phyloP scores from a whole-genome alignment of 2,329 filamentous ascomycete species.

The Onygenales sp. region DNA sequence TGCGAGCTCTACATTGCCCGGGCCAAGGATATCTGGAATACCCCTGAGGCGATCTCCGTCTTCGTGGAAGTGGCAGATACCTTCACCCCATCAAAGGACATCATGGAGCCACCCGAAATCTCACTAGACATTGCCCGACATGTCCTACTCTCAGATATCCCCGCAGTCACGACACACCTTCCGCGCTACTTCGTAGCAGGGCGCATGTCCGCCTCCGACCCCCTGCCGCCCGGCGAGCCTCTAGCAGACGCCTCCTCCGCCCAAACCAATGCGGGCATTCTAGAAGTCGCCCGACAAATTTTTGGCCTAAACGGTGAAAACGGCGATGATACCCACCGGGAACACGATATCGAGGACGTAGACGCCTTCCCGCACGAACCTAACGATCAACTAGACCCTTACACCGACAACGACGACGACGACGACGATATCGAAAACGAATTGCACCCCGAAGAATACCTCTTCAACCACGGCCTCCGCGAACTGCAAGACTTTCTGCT shows the following conservation, averaged over 20 bases:
- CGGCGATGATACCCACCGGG: background rate
- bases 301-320: background rate
- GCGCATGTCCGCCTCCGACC: conserved; percentile 68
- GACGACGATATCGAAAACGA: background rate
- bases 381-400: too few relatives aligned
- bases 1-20: conserved; percentile 66
- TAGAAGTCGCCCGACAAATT: background rate
- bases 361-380: too few relatives aligned
- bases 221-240: conserved; percentile 55
- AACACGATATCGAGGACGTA: background rate
- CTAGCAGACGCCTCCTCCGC: conserved; percentile 10
- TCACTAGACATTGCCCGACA: conserved; percentile 59
- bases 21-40: conserved; percentile 80
- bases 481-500: conserved; percentile 26
- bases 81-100: conserved; percentile 33
- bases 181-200: conserved; percentile 55
- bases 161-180: conserved; percentile 58
- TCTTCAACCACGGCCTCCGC: conserved; percentile 19
- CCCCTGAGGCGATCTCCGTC: conserved; percentile 57
- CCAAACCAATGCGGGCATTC: background rate
- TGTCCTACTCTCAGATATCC: conserved; percentile 67
- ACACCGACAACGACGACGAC: background rate
- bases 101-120: conserved; percentile 38
- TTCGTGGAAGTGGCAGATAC: conserved; percentile 60
- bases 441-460: conserved; percentile 17